Evolutionary conservation across 345 rosid species (phyloP).

Genomic region (Arabidopsis suecica): DNA sequence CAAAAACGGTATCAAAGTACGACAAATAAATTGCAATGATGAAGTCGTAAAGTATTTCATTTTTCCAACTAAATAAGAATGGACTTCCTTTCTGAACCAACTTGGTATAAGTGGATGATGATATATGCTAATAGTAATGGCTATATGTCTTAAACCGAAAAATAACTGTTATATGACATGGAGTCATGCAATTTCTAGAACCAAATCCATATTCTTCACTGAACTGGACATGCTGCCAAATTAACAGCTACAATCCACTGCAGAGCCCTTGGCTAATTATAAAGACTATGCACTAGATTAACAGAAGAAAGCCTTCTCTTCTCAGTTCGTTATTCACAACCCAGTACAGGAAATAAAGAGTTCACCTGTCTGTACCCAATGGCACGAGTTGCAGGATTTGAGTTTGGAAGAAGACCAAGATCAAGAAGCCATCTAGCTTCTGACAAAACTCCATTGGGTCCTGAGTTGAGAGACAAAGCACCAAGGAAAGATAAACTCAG

Average conservation of each 20-base stretch:
- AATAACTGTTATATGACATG: constrained; percentile 13
- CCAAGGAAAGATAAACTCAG: constrained; percentile 10
- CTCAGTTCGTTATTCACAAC: neutral
- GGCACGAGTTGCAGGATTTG: constrained; percentile 90
- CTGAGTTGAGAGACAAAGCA: constrained; percentile 43
- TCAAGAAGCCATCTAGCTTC: constrained; percentile 95
- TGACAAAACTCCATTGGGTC: constrained; percentile 65
- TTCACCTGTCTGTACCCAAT: constrained; percentile 89
- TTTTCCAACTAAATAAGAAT: constrained; percentile 13
- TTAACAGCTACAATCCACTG: constrained; percentile 9
- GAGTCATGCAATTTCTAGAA: neutral
- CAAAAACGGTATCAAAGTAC: neutral
- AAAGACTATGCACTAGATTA: neutral
- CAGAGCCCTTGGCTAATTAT: constrained; percentile 9
- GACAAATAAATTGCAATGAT: neutral
- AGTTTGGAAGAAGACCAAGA: constrained; percentile 76
- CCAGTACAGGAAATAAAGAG: constrained; percentile 22
- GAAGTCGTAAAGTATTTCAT: constrained; percentile 1
- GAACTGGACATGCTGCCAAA: constrained; percentile 7
- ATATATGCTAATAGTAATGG: neutral
- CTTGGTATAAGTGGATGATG: neutral
- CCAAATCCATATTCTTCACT: constrained; percentile 17
- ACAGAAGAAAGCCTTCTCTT: constrained; percentile 3
- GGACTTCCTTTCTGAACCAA: constrained; percentile 11
- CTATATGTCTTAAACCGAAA: neutral